Evolutionary conservation across 495 filamentous ascomycete species (phyloP).

Genomic region (Polyplosphaeria fusca): DNA sequence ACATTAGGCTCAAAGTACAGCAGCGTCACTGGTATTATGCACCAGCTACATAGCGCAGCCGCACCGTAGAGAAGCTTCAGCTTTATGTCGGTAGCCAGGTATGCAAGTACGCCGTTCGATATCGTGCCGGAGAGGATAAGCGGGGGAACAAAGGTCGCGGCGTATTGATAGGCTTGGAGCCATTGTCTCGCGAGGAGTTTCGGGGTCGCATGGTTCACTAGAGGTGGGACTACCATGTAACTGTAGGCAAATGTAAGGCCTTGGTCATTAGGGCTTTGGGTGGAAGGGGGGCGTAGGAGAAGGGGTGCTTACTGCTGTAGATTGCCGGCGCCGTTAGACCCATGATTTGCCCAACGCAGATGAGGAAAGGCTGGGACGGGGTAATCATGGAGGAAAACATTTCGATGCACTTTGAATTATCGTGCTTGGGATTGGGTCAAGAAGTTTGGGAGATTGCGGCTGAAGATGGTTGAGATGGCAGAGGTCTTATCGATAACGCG

Average conservation of each 20-base stretch:
- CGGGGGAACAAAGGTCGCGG: constrained; percentile 35
- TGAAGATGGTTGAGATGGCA: neutral
- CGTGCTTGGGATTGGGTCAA: neutral
- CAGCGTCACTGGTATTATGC: constrained; percentile 38
- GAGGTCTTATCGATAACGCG: neutral
- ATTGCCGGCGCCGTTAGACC: constrained; percentile 21
- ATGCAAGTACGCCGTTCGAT: constrained; percentile 28
- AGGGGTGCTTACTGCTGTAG: constrained; percentile 12
- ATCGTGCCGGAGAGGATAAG: constrained; percentile 34
- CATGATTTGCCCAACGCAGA: constrained; percentile 11
- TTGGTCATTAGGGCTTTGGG: neutral
- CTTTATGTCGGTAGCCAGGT: neutral
- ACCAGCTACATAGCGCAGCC: constrained; percentile 27
- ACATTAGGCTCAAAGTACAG: constrained; percentile 36
- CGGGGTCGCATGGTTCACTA: constrained; percentile 30
- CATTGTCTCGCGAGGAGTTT: constrained; percentile 38
- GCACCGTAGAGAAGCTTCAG: constrained; percentile 10
- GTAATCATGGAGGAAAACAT: neutral
- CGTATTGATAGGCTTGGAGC: constrained; percentile 36
- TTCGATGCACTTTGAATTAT: too few relatives aligned
- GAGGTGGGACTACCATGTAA: constrained; percentile 18
- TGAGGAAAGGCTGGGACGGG: neutral
- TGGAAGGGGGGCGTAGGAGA: neutral
- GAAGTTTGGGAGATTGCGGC: neutral
- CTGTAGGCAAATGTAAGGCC: constrained; percentile 26